phyloP scores from a whole-genome alignment of 768 basidiomycete species.

The Saitozyma sp. region DNA sequence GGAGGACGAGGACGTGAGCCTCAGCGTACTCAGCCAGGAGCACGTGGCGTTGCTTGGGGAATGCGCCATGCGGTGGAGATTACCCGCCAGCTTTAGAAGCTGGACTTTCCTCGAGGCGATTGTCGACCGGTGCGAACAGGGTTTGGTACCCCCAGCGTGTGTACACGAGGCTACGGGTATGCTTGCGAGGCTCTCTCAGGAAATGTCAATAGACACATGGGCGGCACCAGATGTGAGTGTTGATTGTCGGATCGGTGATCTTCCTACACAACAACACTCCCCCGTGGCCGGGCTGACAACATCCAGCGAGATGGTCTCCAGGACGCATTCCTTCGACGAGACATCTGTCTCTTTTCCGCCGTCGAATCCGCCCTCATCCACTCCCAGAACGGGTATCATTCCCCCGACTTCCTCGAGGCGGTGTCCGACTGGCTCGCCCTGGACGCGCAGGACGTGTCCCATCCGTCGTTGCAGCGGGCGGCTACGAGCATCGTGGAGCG shows the following conservation, averaged over 20 bases:
- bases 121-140: conserved; percentile 79
- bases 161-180: conserved; percentile 82
- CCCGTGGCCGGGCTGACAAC: conserved; percentile 8
- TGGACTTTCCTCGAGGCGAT: conserved; percentile 82
- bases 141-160: conserved; percentile 91
- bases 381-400: conserved; percentile 19
- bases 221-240: conserved; percentile 73
- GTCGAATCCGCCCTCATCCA: conserved; percentile 21
- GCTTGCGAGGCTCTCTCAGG: conserved; percentile 68
- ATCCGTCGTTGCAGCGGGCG: conserved; percentile 13
- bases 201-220: conserved; percentile 75
- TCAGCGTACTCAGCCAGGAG: conserved; percentile 77
- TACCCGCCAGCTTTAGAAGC: conserved; percentile 73
- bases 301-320: conserved; percentile 17
- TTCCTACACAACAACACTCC: no score
- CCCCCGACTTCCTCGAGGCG: conserved; percentile 23
- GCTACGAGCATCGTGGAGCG: conserved; percentile 20
- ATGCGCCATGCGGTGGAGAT: conserved; percentile 85
- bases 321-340: conserved; percentile 9
- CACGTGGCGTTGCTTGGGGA: conserved; percentile 84
- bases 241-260: neutral
- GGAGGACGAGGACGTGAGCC: conserved; percentile 83
- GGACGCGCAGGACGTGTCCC: conserved; percentile 1
- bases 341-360: conserved; percentile 23
- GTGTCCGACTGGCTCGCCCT: conserved; percentile 25